Conservation (phyloP, 306 rosid species). For the Dalbergia cultrata region DNA sequence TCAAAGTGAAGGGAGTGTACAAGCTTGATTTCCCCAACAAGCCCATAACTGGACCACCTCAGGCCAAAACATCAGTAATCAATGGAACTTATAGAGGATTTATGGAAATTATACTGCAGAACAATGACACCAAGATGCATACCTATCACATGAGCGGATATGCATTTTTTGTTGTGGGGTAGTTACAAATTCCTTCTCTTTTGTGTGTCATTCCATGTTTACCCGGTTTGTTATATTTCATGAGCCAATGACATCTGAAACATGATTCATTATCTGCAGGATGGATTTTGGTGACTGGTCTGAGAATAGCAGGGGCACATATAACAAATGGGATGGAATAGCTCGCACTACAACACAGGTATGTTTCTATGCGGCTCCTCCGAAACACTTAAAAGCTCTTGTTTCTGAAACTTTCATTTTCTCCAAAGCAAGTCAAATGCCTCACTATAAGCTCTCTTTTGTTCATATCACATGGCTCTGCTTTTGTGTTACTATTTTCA, state of each 20-base stretch:
- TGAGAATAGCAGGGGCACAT: slow-evolving; percentile 94
- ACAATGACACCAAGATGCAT: slow-evolving; percentile 93
- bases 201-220: slow-evolving; percentile 30
- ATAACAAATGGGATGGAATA: slow-evolving; percentile 99
- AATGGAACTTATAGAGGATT: slow-evolving; percentile 93
- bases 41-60: slow-evolving; percentile 80
- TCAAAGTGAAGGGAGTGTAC: slow-evolving; percentile 78
- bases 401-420: slow-evolving; percentile 4
- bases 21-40: slow-evolving; percentile 88
- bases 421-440: slow-evolving; percentile 31
- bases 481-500: slow-evolving; percentile 10
- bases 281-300: slow-evolving; percentile 99
- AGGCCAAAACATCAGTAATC: slow-evolving; percentile 77
- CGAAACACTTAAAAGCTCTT: neutral
- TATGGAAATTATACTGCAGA: slow-evolving; percentile 89
- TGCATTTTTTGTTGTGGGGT: slow-evolving; percentile 97
- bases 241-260: slow-evolving; percentile 15
- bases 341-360: slow-evolving; percentile 93
- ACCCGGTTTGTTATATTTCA: neutral
- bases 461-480: slow-evolving; percentile 1
- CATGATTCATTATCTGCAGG: slow-evolving; percentile 60
- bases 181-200: slow-evolving; percentile 33
- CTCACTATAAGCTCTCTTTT: slow-evolving; percentile 14
- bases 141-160: slow-evolving; percentile 91
- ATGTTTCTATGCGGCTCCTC: slow-evolving; percentile 23